These are phyloP conservation scores for Gossypium longicalyx DNA, from an alignment of 345 rosid genomes.

Conservation along the genomic window DNA sequence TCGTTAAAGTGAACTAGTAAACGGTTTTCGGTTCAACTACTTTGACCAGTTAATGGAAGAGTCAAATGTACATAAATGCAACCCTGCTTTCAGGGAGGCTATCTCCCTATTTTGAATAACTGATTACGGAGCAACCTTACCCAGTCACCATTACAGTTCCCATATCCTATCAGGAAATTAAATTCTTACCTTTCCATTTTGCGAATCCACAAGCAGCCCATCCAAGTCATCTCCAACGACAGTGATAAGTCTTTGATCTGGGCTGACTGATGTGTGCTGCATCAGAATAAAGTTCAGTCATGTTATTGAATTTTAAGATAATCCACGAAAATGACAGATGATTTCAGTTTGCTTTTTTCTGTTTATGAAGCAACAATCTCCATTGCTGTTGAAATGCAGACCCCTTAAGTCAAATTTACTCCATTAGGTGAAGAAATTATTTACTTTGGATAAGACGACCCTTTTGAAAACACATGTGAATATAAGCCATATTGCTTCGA, in stretches of 20 bases:
- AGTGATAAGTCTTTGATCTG: slow-evolving; percentile 36
- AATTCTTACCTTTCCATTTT: slow-evolving; percentile 47
- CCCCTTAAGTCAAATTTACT: not conserved
- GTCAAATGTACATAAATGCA: not conserved
- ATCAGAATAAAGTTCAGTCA: slow-evolving; percentile 16
- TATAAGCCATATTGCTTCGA: not conserved
- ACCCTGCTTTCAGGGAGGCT: slow-evolving; percentile 1
- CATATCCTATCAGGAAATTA: not conserved
- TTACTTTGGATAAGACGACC: not conserved
- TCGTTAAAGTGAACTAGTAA: not conserved
- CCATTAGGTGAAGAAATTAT: not conserved
- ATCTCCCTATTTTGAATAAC: not conserved
- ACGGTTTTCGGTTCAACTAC: not conserved
- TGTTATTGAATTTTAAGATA: not conserved
- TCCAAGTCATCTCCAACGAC: slow-evolving; percentile 57
- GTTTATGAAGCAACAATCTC: not conserved
- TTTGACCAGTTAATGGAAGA: not conserved
- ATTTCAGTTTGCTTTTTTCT: not conserved
- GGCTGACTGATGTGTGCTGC: slow-evolving; percentile 67
- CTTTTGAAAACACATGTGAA: not conserved
- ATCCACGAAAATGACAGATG: not conserved
- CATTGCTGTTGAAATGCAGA: not conserved
- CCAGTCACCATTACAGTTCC: not conserved
- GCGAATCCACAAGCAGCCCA: slow-evolving; percentile 50
- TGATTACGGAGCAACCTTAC: not conserved